These are phyloP conservation scores for Talaromyces proteolyticus DNA, from an alignment of 495 filamentous ascomycete species.

Conservation along the genomic window DNA sequence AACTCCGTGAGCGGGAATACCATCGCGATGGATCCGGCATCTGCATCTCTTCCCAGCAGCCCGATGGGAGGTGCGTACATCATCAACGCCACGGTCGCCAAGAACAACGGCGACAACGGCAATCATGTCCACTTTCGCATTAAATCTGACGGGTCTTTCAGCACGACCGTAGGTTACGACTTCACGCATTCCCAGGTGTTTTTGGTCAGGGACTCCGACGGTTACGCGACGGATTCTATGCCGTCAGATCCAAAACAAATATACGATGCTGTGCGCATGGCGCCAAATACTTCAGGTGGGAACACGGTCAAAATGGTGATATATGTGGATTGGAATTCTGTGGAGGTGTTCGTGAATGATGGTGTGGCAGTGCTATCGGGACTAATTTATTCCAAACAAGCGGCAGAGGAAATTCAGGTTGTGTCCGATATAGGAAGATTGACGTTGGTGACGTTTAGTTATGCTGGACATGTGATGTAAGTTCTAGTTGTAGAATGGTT, in stretches of 20 bases:
- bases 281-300: background rate
- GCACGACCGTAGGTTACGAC: background rate
- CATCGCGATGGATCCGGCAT: conserved; percentile 52
- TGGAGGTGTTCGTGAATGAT: conserved; percentile 2
- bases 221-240: background rate
- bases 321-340: conserved; percentile 2
- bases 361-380: conserved; percentile 1
- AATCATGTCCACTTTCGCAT: background rate
- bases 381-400: conserved; percentile 2
- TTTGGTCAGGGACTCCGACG: background rate
- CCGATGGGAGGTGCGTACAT: conserved; percentile 23
- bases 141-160: background rate
- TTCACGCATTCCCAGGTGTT: background rate
- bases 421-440: conserved; percentile 1
- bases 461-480: too few species aligned
- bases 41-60: conserved; percentile 55
- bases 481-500: too few species aligned
- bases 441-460: conserved; percentile 1
- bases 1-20: background rate
- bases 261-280: background rate
- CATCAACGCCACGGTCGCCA: background rate
- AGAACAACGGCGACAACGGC: background rate
- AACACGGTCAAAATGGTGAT: background rate
- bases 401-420: background rate
- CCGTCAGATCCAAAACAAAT: background rate